Evolutionary conservation across 1,139 yeast species (phyloP), one percentile per base, ranked within the genome.

Genomic region (Blastobotrys buckinghamii): DNA sequence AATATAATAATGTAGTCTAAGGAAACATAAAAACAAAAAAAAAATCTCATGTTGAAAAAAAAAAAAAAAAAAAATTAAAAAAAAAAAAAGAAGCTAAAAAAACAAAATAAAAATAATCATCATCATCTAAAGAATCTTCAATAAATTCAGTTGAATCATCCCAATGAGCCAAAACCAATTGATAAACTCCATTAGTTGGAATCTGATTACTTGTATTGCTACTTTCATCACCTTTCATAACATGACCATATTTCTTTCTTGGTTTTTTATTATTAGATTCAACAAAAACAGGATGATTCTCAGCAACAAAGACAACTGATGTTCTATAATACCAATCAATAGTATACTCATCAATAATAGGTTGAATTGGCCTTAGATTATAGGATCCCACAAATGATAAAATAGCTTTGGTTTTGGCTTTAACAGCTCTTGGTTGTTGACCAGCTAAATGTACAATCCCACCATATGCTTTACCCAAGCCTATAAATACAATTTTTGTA

Each of bases 271-370:
- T 74, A 45, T 74, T 77, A 40, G 69, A 71, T 7, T 66, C 65
- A 45, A 68, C 84, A 96, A 96, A 89, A 57, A 94, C 84, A 3
- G 84, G 73, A 62, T 90, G 95, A 52, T 75, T 76, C 48, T 75
- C 71, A 50, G 89, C 77, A 7, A 96, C 79, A 64, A 90, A 89
- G 1, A 92, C 78, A 26, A 90, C 77, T 1, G 97, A 87, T 58
- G 87, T 85, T 55, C 82, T 82, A 68, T 82, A 89, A 65, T 82
- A 92, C 97, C 97, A 90, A 59, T 89, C 96, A 17, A 86, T 78
- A 71, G 86, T 77, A 27, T 85, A 79, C 65, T 92, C 97, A 65
- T 90, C 97, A 67, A 89, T 82, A 34, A 87, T 76, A 7, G 96
- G 92, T 8, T 85, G 85, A 49, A 90, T 76, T 0, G 96, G 81